phyloP scores from a whole-genome alignment of 495 filamentous ascomycete genomes.

The Glarea lozoyensis region DNA sequence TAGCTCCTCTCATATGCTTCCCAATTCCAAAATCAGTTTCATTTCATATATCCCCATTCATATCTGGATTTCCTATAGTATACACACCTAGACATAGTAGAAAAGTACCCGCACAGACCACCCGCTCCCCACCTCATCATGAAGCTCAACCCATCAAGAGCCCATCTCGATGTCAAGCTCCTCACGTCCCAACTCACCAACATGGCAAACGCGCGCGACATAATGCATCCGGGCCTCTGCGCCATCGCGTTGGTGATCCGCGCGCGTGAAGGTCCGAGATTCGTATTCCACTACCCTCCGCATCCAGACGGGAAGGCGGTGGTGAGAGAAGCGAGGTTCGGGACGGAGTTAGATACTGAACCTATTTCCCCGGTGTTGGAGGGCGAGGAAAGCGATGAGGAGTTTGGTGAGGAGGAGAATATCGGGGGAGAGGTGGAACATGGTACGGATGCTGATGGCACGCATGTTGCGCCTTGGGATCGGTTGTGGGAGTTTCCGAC shows the following conservation, averaged over 20 bases:
- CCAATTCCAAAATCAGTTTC: too few species aligned
- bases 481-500: constrained; percentile 66
- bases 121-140: too few species aligned
- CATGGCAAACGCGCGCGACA: background rate
- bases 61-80: too few species aligned
- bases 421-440: constrained; percentile 25
- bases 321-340: constrained; percentile 4
- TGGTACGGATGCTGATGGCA: constrained; percentile 39
- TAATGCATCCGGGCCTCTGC: constrained; percentile 29
- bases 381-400: constrained; percentile 24
- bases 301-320: constrained; percentile 34
- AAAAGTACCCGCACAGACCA: too few species aligned
- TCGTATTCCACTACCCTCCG: constrained; percentile 88
- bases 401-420: constrained; percentile 31
- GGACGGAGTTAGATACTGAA: constrained; percentile 22
- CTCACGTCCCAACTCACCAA: too few species aligned
- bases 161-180: too few species aligned
- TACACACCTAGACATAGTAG: too few species aligned
- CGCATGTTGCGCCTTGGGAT: constrained; percentile 61
- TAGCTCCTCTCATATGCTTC: too few species aligned
- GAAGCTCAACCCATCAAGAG: too few species aligned
- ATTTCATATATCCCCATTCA: too few species aligned
- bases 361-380: too few species aligned
- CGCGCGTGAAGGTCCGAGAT: constrained; percentile 69
- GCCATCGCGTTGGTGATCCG: constrained; percentile 77